These are phyloP conservation scores for Ustilago crameri DNA, from an alignment of 1,284 basidiomycete species.

Conservation along the genomic window DNA sequence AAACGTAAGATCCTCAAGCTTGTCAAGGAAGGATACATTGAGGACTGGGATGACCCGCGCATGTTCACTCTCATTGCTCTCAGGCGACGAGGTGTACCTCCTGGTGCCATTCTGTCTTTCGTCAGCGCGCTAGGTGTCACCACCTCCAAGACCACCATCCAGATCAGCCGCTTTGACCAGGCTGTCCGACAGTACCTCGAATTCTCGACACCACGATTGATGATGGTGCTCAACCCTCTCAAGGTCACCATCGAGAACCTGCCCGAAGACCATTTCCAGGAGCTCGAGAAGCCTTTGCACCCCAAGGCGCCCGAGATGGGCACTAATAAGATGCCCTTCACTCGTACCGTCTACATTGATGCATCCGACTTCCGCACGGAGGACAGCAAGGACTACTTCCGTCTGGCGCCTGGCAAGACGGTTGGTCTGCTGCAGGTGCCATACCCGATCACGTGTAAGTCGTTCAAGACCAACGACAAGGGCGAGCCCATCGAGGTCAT, in stretches of 20 bases:
- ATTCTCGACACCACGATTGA: slow-evolving; percentile 83
- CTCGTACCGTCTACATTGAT: slow-evolving; percentile 91
- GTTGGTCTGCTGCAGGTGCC: slow-evolving; percentile 98
- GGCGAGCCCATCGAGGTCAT: slow-evolving; percentile 79
- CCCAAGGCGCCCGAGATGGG: slow-evolving; percentile 93
- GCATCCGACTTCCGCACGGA: slow-evolving; percentile 90
- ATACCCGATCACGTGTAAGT: slow-evolving; percentile 90
- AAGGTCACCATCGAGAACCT: slow-evolving; percentile 88
- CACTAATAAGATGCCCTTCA: slow-evolving; percentile 84
- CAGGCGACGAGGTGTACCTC: slow-evolving; percentile 91
- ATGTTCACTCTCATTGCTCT: slow-evolving; percentile 96
- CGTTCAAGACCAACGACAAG: slow-evolving; percentile 79
- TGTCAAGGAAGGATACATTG: slow-evolving; percentile 84
- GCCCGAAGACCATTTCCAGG: slow-evolving; percentile 82
- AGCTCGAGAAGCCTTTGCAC: slow-evolving; percentile 91
- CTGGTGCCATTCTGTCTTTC: slow-evolving; percentile 92
- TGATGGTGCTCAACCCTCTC: slow-evolving; percentile 92
- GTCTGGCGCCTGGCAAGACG: slow-evolving; percentile 94
- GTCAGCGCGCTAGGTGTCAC: slow-evolving; percentile 93
- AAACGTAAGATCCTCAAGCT: slow-evolving; percentile 95
- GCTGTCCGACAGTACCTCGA: slow-evolving; percentile 89
- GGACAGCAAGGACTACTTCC: slow-evolving; percentile 96
- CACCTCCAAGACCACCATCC: slow-evolving; percentile 81
- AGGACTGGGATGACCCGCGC: slow-evolving; percentile 98
- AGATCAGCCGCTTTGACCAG: slow-evolving; percentile 89